Evolutionary conservation across 2,329 filamentous ascomycete genomes (phyloP), one percentile per base, ranked within the genome.

Genomic region (Seiridium cupressi): DNA sequence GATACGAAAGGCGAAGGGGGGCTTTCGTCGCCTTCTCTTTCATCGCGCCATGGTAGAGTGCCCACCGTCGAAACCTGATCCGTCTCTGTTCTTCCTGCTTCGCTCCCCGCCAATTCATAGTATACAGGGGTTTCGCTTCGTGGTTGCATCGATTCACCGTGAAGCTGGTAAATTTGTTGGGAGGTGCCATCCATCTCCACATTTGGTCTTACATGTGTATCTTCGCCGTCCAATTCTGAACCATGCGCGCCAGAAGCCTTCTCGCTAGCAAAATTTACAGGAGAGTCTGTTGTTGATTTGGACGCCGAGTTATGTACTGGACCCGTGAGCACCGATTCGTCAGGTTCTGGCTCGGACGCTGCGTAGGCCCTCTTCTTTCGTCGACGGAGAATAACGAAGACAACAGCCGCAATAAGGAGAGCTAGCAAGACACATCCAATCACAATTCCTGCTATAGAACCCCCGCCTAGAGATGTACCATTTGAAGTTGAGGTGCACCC

Each of bases 251-350:
- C 35, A 36, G 18, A 5, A 36, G 18, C 18, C 18, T 11, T 38
- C 13, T 38, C 42, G 53, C 2, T 44, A 44, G 31, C 55, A 38
- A 55, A 62, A 4, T 59, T 55, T 49, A 58, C 48, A 66, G 66
- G 13, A 63, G 61, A 47, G 3, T 47, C 38, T 5, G 31, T 18
- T 44, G 26, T n/a, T 34, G 40, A 10, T 0, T 69, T 68, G 4
- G 64, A 66, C 8, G 65, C 69, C 47, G 61, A 61, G 60, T 73
- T 72, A 61, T 72, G 68, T 4, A 73, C 65, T 1, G 70, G 71
- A 1, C 70, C 71, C 4, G 65, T 68, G 34, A 73, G 60, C 3
- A 73, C 64, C 2, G 66, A 61, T 35, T 65, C 64, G 34, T 71
- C 69, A 0, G 68, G 63, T 51, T 64, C 61, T 32, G 68, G 68